Conservation (phyloP, 2,329 filamentous ascomycete genomes). For the Beauveria caledonica region DNA sequence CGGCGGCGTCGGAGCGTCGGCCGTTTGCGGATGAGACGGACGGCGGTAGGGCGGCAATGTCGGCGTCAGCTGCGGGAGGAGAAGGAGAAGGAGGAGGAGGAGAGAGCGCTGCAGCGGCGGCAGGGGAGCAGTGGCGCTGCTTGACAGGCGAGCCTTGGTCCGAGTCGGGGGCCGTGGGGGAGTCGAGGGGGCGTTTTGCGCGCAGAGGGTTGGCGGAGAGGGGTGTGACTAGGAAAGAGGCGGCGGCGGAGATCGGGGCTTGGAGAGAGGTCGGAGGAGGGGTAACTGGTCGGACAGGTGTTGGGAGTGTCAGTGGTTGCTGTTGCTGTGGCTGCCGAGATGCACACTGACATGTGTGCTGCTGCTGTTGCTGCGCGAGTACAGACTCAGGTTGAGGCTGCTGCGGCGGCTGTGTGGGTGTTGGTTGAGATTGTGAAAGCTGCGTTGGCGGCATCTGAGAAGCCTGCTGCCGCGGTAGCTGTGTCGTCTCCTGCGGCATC, state of each 20-base stretch:
- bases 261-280: not conserved
- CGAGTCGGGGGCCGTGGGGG: not conserved
- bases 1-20: conserved; percentile 6
- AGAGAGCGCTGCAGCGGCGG: not conserved
- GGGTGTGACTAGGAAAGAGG: not conserved
- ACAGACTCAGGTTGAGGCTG: too few species aligned
- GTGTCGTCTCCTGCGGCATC: not conserved
- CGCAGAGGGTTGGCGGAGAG: not conserved
- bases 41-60: not conserved
- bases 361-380: too few species aligned
- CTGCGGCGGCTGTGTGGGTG: not conserved
- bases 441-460: not conserved
- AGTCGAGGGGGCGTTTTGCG: not conserved
- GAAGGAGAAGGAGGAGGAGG: not conserved
- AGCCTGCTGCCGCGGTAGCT: not conserved
- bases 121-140: not conserved
- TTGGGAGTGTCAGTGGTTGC: not conserved
- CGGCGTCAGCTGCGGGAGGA: not conserved
- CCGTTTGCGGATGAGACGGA: not conserved
- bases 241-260: not conserved
- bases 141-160: not conserved
- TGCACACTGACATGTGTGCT: too few species aligned
- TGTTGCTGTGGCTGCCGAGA: not conserved
- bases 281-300: not conserved
- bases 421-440: not conserved